Percentiles rank a stretch among this genome's conserved stretches.
These are phyloP conservation scores for Pseudogymnoascus sp. DNA, from an alignment of 2,329 filamentous ascomycete species.

Conservation along the genomic window DNA sequence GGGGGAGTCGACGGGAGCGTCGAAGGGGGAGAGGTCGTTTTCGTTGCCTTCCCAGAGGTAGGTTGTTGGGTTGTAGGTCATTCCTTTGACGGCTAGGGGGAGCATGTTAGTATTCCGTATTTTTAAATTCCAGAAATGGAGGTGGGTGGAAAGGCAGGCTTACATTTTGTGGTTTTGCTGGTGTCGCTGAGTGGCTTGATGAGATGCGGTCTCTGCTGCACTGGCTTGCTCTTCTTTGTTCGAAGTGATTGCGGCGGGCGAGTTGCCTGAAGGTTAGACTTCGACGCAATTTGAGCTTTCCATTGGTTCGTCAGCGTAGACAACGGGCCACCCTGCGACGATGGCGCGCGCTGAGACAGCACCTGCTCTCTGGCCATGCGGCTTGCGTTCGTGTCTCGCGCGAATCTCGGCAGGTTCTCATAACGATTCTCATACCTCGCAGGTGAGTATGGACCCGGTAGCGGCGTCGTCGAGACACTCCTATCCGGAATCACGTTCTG, in stretches of 20 bases:
- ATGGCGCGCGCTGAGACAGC: constrained; percentile 50
- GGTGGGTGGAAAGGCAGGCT: constrained; percentile 28
- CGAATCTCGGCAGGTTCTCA: constrained; percentile 53
- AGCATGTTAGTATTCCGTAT: constrained; percentile 26
- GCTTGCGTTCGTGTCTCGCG: constrained; percentile 57
- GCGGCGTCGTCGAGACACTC: constrained; percentile 37
- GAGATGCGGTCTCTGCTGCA: constrained; percentile 70
- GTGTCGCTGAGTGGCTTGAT: constrained; percentile 74
- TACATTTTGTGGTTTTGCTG: constrained; percentile 73
- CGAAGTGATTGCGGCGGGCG: constrained; percentile 32
- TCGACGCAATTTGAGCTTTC: constrained; percentile 28
- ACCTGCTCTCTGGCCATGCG: constrained; percentile 56
- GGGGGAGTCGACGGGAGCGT: constrained; percentile 49
- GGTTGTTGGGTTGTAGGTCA: constrained; percentile 85
- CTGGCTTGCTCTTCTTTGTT: constrained; percentile 48
- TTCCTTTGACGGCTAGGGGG: constrained; percentile 71
- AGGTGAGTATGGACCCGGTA: constrained; percentile 40
- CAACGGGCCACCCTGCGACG: constrained; percentile 39
- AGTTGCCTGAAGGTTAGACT: constrained; percentile 37
- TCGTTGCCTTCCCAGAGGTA: constrained; percentile 97
- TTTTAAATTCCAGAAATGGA: not conserved
- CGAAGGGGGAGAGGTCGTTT: constrained; percentile 72
- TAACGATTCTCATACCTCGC: constrained; percentile 34
- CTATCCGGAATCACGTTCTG: constrained; percentile 49
- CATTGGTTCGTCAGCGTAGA: constrained; percentile 37